Percentiles rank a stretch among this genome's conserved stretches.
phyloP scores from a whole-genome alignment of 78 protist genomes.

The Isochrysis galbana region DNA sequence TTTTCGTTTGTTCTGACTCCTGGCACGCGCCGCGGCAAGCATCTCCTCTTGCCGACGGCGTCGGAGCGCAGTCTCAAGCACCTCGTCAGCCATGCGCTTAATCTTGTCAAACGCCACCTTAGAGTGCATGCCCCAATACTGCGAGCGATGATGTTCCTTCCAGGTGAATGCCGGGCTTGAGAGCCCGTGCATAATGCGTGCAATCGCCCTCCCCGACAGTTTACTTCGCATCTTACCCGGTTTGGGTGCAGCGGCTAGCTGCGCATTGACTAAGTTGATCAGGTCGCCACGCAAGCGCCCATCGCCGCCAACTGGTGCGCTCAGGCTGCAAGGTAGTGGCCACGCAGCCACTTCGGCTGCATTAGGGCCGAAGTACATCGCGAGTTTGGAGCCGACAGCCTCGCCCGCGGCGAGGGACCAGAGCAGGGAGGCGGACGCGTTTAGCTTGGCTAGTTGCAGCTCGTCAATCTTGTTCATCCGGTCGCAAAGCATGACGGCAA shows the following conservation, averaged over 20 bases:
- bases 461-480: not conserved
- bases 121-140: not conserved
- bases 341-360: not conserved
- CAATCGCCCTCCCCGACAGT: not conserved
- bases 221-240: not conserved
- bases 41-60: not conserved
- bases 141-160: not conserved
- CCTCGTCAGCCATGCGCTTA: not conserved
- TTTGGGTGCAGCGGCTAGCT: not conserved
- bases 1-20: too few relatives aligned
- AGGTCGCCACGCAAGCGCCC: slow-evolving; percentile 5
- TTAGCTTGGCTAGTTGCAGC: not conserved
- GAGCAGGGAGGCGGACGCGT: not conserved
- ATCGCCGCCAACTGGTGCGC: not conserved
- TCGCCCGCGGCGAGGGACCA: not conserved
- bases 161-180: not conserved
- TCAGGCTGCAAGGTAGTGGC: not conserved
- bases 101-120: not conserved
- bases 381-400: not conserved
- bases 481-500: not conserved
- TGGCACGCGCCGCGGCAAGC: too few relatives aligned
- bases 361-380: not conserved
- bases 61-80: not conserved
- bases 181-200: not conserved
- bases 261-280: not conserved